Evolutionary conservation across 345 rosid genomes (phyloP).

Genomic region (rapeseed (Brassica napus)): Da-Ae NC_063437.1:4701501-4702000

Average conservation of each 20-base stretch:
- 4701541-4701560: not conserved
- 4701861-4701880: no score
- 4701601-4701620: slow-evolving; percentile 64
- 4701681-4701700: not conserved
- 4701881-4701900: no score
- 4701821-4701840: not conserved
- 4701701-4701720: not conserved
- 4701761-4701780: no score
- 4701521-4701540: slow-evolving; percentile 2
- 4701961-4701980: not conserved
- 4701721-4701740: slow-evolving; percentile 1
- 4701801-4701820: not conserved
- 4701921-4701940: not conserved
- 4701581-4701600: slow-evolving; percentile 77
- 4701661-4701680: slow-evolving; percentile 73
- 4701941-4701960: not conserved
- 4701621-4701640: slow-evolving; percentile 82
- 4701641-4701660: slow-evolving; percentile 81
- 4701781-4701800: not conserved
- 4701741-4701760: not conserved
- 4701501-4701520: slow-evolving; percentile 7
- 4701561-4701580: slow-evolving; percentile 57
- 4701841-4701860: not conserved
- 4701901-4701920: not conserved
- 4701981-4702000: not conserved